Conservation (phyloP, 2,329 filamentous ascomycete species). For the Cercospora citrullina region DNA sequence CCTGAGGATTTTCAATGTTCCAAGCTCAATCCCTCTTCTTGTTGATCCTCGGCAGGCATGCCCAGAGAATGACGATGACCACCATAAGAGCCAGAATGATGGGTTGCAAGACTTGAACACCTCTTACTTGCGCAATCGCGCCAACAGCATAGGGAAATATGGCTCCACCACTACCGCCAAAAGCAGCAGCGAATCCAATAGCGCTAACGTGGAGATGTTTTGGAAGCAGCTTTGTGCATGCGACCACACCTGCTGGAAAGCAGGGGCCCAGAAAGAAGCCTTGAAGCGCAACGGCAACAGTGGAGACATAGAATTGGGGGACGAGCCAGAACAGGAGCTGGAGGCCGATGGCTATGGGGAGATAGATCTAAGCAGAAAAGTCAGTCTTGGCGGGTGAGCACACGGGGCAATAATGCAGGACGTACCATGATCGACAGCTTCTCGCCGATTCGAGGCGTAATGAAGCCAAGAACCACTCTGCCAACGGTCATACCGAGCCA, state of each 20-base stretch:
- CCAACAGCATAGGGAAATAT: constrained; percentile 66
- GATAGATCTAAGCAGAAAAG: constrained; percentile 55
- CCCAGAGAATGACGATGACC: constrained; percentile 55
- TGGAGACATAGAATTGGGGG: constrained; percentile 71
- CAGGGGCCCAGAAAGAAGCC: constrained; percentile 80
- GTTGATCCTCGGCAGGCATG: constrained; percentile 49
- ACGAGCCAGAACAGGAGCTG: constrained; percentile 80
- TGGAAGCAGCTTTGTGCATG: constrained; percentile 72
- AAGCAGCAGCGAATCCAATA: constrained; percentile 76
- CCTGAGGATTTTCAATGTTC: no score
- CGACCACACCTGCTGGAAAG: constrained; percentile 73
- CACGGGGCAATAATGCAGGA: not conserved
- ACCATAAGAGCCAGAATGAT: constrained; percentile 58
- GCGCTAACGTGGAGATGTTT: constrained; percentile 72
- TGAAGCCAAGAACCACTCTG: constrained; percentile 70
- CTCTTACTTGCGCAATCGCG: constrained; percentile 63
- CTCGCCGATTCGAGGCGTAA: constrained; percentile 73
- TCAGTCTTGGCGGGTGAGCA: constrained; percentile 17
- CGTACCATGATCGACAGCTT: constrained; percentile 54
- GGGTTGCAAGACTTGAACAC: constrained; percentile 61
- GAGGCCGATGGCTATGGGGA: constrained; percentile 62
- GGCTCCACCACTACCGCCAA: constrained; percentile 73
- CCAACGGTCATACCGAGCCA: constrained; percentile 82
- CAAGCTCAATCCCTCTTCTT: constrained; percentile 42
- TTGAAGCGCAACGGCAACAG: constrained; percentile 68